Evolutionary conservation across 345 rosid species (phyloP).

Genomic region (Bruguiera gymnorhiza): DNA sequence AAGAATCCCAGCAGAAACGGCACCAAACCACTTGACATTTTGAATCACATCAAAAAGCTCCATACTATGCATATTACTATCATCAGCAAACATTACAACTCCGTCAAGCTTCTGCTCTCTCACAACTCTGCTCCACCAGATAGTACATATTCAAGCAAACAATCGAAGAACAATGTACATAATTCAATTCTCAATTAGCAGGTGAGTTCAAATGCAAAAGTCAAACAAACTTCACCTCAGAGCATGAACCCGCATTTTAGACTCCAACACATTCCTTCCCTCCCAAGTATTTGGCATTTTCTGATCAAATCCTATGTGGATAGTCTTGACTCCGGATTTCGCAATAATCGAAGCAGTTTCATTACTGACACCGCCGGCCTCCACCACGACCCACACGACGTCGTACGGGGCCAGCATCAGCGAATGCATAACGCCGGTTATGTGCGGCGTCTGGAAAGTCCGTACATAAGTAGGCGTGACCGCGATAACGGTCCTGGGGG

Average conservation of each 20-base stretch:
- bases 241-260: slow-evolving; percentile 77
- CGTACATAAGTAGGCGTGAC: slow-evolving; percentile 94
- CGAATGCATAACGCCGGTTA: slow-evolving; percentile 91
- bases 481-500: slow-evolving; percentile 55
- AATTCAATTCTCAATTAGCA: neutral
- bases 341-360: slow-evolving; percentile 69
- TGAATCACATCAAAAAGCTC: slow-evolving; percentile 93
- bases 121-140: slow-evolving; percentile 56
- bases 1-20: slow-evolving; percentile 80
- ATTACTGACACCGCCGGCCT: slow-evolving; percentile 78
- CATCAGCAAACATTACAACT: slow-evolving; percentile 87
- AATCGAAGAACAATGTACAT: slow-evolving; percentile 6
- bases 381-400: slow-evolving; percentile 90
- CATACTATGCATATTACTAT: slow-evolving; percentile 95
- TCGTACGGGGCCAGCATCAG: slow-evolving; percentile 85
- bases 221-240: slow-evolving; percentile 44
- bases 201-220: neutral
- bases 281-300: slow-evolving; percentile 81
- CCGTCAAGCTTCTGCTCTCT: slow-evolving; percentile 91
- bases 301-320: slow-evolving; percentile 62
- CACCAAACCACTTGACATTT: slow-evolving; percentile 85
- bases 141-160: slow-evolving; percentile 10
- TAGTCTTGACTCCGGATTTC: slow-evolving; percentile 55
- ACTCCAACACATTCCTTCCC: slow-evolving; percentile 62
- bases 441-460: slow-evolving; percentile 82